Evolutionary conservation across 2,329 filamentous ascomycete genomes (phyloP), one percentile per base, ranked within the genome.

Genomic region (Beauveria rudraprayagi): DNA sequence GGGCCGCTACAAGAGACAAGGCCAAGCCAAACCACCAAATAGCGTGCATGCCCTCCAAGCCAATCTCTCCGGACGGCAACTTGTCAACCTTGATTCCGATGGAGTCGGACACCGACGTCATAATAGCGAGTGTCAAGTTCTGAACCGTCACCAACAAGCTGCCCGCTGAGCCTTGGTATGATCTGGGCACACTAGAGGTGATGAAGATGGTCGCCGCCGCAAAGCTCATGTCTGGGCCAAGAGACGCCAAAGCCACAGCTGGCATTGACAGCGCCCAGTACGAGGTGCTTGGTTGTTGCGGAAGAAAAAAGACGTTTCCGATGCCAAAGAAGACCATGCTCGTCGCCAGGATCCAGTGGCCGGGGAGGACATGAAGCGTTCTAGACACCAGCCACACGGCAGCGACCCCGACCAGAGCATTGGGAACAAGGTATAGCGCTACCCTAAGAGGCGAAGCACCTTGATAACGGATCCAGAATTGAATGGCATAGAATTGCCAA

Each of bases 171-270:
- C 76, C 77, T 62, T 80, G 77, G 58, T 79, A 79, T 1, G 72
- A 76, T n/a, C 76, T 65, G 1, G 75, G 72, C 5, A 80, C 77
- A 54, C 72, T 77, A 11, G 71, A 75, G 0, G 77, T 79, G 62
- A 79, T 78, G 67, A 79, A 79, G 50, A 79, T 79, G n/a, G 74
- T 75, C 1, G 77, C 77, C 0, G 77, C 77, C 0, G 77, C 77
- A 62, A 79, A 80, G 30, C 74, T 74, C 56, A 79, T 68, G 52
- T 80, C 77, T 0, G 77, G 77, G 0, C 77, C 77, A 51, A 80
- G 79, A 0, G 77, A 78, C 0, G 76, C 76, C 0, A 80, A 67
- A 1, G 72, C 72, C 1, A 79, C 71, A 0, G 76, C 77, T 0
- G 77, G 77, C 63, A 79, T 69, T 0, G 75, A 76, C 3, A 79